Conservation (phyloP, 345 rosid species). For the Cardamine resedifolia region DNA sequence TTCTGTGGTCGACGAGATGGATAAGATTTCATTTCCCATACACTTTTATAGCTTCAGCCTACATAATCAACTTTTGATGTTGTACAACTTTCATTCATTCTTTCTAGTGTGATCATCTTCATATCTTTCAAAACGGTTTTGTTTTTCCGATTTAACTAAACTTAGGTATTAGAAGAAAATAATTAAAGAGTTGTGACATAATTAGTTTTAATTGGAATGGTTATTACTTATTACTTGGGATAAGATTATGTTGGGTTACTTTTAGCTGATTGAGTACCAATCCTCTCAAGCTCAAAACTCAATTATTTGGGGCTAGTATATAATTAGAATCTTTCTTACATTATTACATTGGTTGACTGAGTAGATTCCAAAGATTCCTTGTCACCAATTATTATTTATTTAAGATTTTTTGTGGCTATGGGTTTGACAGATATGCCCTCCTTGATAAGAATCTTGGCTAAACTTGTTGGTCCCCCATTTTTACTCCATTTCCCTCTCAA, state of each 20-base stretch:
- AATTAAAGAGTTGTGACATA: not conserved
- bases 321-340: slow-evolving; percentile 28
- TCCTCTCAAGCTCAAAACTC: slow-evolving; percentile 28
- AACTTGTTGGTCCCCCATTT: slow-evolving; percentile 27
- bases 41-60: not conserved
- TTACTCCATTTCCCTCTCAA: slow-evolving; percentile 8
- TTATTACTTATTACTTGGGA: not conserved
- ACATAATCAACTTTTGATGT: not conserved
- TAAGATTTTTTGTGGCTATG: slow-evolving; percentile 18
- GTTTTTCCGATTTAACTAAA: not conserved
- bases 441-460: slow-evolving; percentile 29
- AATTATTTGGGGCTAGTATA: slow-evolving; percentile 24
- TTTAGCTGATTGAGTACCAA: slow-evolving; percentile 28
- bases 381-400: slow-evolving; percentile 4
- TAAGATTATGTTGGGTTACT: slow-evolving; percentile 20
- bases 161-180: not conserved
- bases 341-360: slow-evolving; percentile 28
- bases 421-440: slow-evolving; percentile 30
- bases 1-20: not conserved
- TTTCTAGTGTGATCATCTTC: not conserved
- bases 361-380: slow-evolving; percentile 46
- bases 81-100: not conserved
- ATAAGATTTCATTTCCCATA: slow-evolving; percentile 11
- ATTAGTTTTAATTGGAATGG: not conserved
- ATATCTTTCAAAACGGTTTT: not conserved